Percentiles rank a stretch among this genome's conserved stretches.
These are phyloP conservation scores for Rhododendron ovatum DNA, from an alignment of 148 eudicot genomes.

Conservation along the genomic window DNA sequence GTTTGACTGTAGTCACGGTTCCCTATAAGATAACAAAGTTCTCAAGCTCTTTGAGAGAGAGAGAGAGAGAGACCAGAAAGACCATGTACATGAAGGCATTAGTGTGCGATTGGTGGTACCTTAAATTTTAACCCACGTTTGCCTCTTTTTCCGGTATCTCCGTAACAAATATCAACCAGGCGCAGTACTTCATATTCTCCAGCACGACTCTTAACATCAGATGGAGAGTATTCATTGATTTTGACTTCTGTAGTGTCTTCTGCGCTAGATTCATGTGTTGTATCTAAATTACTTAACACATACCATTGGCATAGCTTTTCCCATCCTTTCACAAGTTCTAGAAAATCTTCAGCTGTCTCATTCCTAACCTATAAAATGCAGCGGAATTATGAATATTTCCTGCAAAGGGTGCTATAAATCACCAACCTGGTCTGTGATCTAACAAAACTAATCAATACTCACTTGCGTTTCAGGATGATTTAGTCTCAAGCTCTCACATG, in stretches of 20 bases:
- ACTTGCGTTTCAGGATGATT: conserved; percentile 89
- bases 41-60: neutral
- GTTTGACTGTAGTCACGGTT: neutral
- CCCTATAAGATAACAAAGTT: neutral
- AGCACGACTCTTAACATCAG: conserved; percentile 24
- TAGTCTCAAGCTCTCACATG: conserved; percentile 86
- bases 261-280: conserved; percentile 23
- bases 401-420: neutral
- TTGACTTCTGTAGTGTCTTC: conserved; percentile 21
- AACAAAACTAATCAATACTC: conserved; percentile 21
- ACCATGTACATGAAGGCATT: neutral
- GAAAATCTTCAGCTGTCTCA: conserved; percentile 77
- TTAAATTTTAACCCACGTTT: conserved; percentile 62
- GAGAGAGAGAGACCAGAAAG: neutral
- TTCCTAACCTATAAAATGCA: conserved; percentile 60
- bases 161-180: conserved; percentile 72
- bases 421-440: neutral
- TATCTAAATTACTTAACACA: conserved; percentile 37
- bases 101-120: conserved; percentile 31
- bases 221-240: conserved; percentile 19
- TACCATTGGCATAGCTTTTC: conserved; percentile 66
- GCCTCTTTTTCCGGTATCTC: conserved; percentile 61
- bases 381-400: neutral
- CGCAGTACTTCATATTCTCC: conserved; percentile 65
- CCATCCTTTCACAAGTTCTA: conserved; percentile 78